Base-by-base conservation (phyloP, 495 filamentous ascomycete species). In the Penicillium coffeae region DNA sequence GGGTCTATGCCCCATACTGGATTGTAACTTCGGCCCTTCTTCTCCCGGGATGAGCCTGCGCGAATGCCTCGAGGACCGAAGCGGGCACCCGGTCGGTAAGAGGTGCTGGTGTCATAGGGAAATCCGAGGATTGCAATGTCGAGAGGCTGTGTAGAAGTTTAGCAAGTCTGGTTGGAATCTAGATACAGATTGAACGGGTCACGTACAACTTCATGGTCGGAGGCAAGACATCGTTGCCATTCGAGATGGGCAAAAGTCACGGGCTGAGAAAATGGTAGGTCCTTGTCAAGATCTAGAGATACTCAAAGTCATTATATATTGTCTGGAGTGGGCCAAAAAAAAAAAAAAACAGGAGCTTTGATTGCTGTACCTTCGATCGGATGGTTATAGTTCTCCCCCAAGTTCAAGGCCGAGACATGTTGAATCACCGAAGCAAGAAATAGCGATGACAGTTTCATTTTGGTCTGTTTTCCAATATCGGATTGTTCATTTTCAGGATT, bases 61-160 rank as follows among this genome's bases (percentile, higher is more conserved):
- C 85, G 75, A 51, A 89, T 88, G 13, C 79, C 82, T 16, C 70
- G 76, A 3, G 85, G 85, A 1, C 85, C 85, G 50, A 86, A 89
- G 10, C 85, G 76, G 32, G 84, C 83, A 19, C 85, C 85, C 3
- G 85, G 85, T 21, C 84, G 74, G 62, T 84, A 84, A 14, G 75
- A 77, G 9, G 78, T 80, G 21, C 75, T 75, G 6, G 74, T 65
- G 32, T 64, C 60, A 38, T 55, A 64, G 33, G 58, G 60, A 50
- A 60, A 54, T 19, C 58, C 58, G 3, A 60, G 50, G 32, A 60
- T 43, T 3, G 54, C 58, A 44, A 60, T 54, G 40, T 57, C 58
- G 13, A 60, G 43, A 21, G 55, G 51, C 52, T 54, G 42, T 6
- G n/a, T n/a, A n/a, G n/a, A n/a, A n/a, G n/a, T n/a, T n/a, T n/a